Evolutionary conservation across 129 eudicot genomes (phyloP).

Genomic region (sunflower (Helianthus annuus)): DNA sequence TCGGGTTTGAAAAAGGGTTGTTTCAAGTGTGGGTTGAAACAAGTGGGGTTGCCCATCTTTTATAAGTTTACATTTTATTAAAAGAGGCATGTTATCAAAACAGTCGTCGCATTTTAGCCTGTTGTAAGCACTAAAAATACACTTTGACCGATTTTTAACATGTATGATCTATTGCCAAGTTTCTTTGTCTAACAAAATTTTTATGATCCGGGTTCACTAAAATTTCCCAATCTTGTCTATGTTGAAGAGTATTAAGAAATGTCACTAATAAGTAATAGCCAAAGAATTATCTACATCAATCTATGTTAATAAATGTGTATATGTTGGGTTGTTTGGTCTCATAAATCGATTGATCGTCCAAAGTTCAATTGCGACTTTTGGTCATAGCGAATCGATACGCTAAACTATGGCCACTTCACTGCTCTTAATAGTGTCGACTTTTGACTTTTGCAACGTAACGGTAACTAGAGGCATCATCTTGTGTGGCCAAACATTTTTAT

Average conservation of each 20-base stretch:
- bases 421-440: not conserved
- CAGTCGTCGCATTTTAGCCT: not conserved
- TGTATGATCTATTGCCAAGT: not conserved
- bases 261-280: slow-evolving; percentile 6
- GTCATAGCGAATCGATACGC: slow-evolving; percentile 5
- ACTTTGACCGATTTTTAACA: not conserved
- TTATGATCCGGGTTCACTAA: slow-evolving; percentile 2
- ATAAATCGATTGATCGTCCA: not conserved
- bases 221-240: slow-evolving; percentile 3
- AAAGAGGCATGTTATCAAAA: not conserved
- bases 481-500: slow-evolving; percentile 13
- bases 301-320: not conserved
- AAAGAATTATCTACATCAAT: slow-evolving; percentile 2
- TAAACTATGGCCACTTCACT: not conserved
- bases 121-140: not conserved
- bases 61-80: not conserved
- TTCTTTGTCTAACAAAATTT: not conserved
- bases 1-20: not conserved
- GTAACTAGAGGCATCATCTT: not conserved
- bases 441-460: slow-evolving; percentile 1
- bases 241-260: slow-evolving; percentile 3
- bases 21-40: not conserved
- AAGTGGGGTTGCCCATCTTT: not conserved
- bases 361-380: slow-evolving; percentile 14
- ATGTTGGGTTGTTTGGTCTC: slow-evolving; percentile 1